Percentiles rank a stretch among this genome's conserved stretches.
Conservation (phyloP, 257 asterid genomes). For the Avicennia marina region DNA sequence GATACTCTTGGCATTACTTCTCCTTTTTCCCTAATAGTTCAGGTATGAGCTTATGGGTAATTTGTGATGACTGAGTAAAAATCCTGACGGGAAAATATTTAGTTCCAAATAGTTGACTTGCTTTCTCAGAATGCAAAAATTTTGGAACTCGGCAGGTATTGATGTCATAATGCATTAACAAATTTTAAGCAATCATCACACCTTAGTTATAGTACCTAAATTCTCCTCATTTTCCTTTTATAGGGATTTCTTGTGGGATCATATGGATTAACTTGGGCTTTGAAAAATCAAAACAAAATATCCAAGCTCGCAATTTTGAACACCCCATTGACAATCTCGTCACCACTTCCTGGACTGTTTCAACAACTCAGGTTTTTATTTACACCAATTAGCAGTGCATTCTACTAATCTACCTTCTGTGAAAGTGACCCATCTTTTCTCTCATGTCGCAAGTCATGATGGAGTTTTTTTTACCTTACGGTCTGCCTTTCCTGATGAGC, state of each 20-base stretch:
- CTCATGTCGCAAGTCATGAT: slow-evolving; percentile 1
- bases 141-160: not conserved
- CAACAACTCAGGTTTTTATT: slow-evolving; percentile 72
- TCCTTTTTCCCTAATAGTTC: slow-evolving; percentile 84
- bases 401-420: slow-evolving; percentile 11
- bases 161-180: not conserved
- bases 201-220: not conserved
- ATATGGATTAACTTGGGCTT: slow-evolving; percentile 93
- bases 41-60: slow-evolving; percentile 49
- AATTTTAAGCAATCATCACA: not conserved
- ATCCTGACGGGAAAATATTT: too few relatives aligned
- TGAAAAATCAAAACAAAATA: slow-evolving; percentile 70
- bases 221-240: slow-evolving; percentile 16
- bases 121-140: slow-evolving; percentile 1
- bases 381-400: not conserved
- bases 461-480: not conserved
- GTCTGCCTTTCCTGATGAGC: slow-evolving; percentile 21
- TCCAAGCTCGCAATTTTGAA: slow-evolving; percentile 79
- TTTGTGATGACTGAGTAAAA: not conserved
- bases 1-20: slow-evolving; percentile 59
- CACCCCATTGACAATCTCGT: slow-evolving; percentile 82
- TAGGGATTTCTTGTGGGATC: slow-evolving; percentile 97
- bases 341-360: slow-evolving; percentile 94
- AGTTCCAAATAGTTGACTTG: not conserved
- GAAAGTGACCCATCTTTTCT: not conserved